phyloP scores from a whole-genome alignment of 192 early-diverging fungal genomes.

The Phlyctochytrium bullatum region DNA sequence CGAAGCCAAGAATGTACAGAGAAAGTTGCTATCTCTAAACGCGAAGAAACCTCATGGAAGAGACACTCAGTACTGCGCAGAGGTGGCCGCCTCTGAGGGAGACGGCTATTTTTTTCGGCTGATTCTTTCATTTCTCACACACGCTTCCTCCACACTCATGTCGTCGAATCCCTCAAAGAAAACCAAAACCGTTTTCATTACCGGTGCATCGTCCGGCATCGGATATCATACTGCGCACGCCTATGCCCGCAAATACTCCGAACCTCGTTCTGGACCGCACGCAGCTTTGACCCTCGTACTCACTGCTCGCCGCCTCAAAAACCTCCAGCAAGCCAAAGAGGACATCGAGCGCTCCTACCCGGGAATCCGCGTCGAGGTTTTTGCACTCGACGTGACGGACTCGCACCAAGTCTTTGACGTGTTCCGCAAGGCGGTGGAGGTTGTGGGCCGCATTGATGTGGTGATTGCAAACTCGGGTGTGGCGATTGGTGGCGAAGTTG shows the following conservation, averaged over 20 bases:
- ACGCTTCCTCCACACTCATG: too few relatives aligned
- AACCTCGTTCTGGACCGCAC: background rate
- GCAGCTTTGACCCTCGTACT: background rate
- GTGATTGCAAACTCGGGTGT: slow-evolving; percentile 2
- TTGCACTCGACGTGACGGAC: background rate
- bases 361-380: background rate
- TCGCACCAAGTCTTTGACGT: background rate
- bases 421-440: background rate
- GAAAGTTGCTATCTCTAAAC: too few relatives aligned
- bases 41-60: too few relatives aligned
- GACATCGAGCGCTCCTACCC: background rate
- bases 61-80: too few relatives aligned
- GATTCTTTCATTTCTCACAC: too few relatives aligned
- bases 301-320: background rate
- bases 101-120: too few relatives aligned
- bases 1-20: too few relatives aligned
- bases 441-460: background rate
- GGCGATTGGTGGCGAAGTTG: background rate
- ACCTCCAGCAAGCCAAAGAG: background rate
- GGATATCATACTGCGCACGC: background rate
- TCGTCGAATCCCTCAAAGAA: too few relatives aligned
- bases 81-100: too few relatives aligned
- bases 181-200: slow-evolving; percentile 8
- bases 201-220: slow-evolving; percentile 4
- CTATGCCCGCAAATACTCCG: background rate